These are phyloP conservation scores for Suillus paluster DNA, from an alignment of 768 basidiomycete species.

Conservation along the genomic window DNA sequence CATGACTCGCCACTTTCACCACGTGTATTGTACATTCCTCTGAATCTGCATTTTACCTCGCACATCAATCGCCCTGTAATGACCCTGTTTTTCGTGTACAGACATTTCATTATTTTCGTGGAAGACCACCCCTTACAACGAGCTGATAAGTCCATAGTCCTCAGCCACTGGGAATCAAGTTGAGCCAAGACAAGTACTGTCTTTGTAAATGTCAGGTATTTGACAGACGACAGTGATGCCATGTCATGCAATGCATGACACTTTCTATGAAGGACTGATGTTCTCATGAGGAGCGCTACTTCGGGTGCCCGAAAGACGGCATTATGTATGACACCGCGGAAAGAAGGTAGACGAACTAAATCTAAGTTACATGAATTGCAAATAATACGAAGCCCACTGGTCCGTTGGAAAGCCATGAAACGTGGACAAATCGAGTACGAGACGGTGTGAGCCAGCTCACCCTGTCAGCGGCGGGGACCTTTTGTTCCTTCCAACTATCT, in stretches of 20 bases:
- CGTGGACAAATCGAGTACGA: neutral
- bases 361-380: constrained; percentile 25
- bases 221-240: neutral
- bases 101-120: constrained; percentile 6
- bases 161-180: neutral
- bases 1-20: constrained; percentile 20
- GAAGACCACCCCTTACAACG: neutral
- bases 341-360: constrained; percentile 11
- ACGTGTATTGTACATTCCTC: constrained; percentile 28
- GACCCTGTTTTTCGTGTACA: constrained; percentile 22
- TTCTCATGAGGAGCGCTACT: neutral
- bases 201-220: neutral
- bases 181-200: neutral
- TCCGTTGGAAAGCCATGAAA: constrained; percentile 12
- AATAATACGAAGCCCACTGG: constrained; percentile 21
- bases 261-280: neutral
- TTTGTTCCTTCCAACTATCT: constrained; percentile 49
- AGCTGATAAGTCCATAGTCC: neutral
- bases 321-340: neutral
- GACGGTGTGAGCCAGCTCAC: constrained; percentile 30
- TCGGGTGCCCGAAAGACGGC: neutral
- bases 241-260: neutral
- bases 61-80: constrained; percentile 29
- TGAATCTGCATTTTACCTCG: constrained; percentile 22
- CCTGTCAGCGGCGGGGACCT: constrained; percentile 25